Evolutionary conservation across 2,329 filamentous ascomycete genomes (phyloP).

Genomic region (Penicillium psychrosexuale): DNA sequence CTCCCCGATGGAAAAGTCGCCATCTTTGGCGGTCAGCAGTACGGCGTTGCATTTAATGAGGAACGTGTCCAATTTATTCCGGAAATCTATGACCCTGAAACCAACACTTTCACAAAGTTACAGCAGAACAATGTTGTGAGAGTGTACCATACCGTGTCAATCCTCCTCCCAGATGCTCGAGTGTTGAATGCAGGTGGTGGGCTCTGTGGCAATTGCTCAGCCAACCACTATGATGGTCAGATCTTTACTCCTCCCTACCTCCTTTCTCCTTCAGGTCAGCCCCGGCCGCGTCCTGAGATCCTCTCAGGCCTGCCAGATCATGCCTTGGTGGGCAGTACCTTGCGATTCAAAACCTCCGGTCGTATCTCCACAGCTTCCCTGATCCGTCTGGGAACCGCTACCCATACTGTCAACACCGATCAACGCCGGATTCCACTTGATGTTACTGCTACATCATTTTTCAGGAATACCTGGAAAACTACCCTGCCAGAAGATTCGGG

Average conservation of each 20-base stretch:
- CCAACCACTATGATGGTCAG: constrained; percentile 55
- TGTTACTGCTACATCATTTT: background rate
- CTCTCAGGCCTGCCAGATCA: constrained; percentile 19
- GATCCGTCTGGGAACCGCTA: constrained; percentile 50
- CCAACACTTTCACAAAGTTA: constrained; percentile 39
- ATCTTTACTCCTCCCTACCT: constrained; percentile 58
- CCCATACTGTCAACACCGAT: constrained; percentile 59
- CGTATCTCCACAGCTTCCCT: constrained; percentile 35
- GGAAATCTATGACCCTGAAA: constrained; percentile 48
- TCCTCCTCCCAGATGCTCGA: constrained; percentile 52
- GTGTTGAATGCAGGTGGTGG: constrained; percentile 54
- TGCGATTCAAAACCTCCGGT: constrained; percentile 44
- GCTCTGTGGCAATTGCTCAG: constrained; percentile 48
- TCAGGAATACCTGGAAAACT: background rate
- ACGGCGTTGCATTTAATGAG: constrained; percentile 47
- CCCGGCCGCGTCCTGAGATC: constrained; percentile 45
- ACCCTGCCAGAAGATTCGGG: constrained; percentile 49
- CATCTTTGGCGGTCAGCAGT: constrained; percentile 49
- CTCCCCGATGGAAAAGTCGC: constrained; percentile 51
- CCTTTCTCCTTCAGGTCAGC: constrained; percentile 45
- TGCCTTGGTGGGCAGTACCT: constrained; percentile 42
- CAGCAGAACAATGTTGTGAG: constrained; percentile 21
- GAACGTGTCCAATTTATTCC: constrained; percentile 39
- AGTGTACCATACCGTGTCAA: constrained; percentile 49
- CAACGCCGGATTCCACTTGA: constrained; percentile 53